phyloP scores from a whole-genome alignment of 371 early-diverging fungal genomes.

The Mucor irregularis region DNA sequence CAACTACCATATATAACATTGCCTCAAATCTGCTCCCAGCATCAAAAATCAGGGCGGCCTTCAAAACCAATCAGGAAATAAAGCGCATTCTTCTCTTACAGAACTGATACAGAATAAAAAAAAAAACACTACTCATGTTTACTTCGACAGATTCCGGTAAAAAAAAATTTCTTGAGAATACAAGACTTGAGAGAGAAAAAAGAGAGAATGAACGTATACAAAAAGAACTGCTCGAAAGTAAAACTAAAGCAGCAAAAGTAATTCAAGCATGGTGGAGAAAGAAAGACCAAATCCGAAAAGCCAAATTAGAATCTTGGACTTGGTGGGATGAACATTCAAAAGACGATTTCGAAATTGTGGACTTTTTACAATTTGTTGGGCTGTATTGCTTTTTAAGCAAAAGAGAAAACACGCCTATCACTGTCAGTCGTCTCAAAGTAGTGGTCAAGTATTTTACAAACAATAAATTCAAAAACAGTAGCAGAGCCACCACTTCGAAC shows the following conservation, averaged over 20 bases:
- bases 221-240: slow-evolving; percentile 8
- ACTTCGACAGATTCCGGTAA: slow-evolving; percentile 32
- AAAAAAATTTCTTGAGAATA: slow-evolving; percentile 37
- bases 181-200: slow-evolving; percentile 37
- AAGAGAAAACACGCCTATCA: not conserved
- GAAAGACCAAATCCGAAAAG: slow-evolving; percentile 8
- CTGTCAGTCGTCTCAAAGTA: slow-evolving; percentile 1
- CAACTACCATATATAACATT: no score
- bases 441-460: slow-evolving; percentile 19
- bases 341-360: slow-evolving; percentile 8
- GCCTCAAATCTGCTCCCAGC: no score
- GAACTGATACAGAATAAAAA: no score
- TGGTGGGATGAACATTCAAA: slow-evolving; percentile 24
- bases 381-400: slow-evolving; percentile 25
- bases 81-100: no score
- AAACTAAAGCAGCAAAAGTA: slow-evolving; percentile 19
- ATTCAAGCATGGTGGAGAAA: slow-evolving; percentile 41
- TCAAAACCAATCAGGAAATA: no score
- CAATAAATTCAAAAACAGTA: slow-evolving; percentile 17
- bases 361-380: slow-evolving; percentile 25
- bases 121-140: no score
- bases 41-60: no score
- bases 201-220: slow-evolving; percentile 36
- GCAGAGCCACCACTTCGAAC: not conserved
- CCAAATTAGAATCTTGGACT: slow-evolving; percentile 16